Base-by-base conservation (phyloP, 2,329 filamentous ascomycete species). In the Aureobasidium sp. region DNA sequence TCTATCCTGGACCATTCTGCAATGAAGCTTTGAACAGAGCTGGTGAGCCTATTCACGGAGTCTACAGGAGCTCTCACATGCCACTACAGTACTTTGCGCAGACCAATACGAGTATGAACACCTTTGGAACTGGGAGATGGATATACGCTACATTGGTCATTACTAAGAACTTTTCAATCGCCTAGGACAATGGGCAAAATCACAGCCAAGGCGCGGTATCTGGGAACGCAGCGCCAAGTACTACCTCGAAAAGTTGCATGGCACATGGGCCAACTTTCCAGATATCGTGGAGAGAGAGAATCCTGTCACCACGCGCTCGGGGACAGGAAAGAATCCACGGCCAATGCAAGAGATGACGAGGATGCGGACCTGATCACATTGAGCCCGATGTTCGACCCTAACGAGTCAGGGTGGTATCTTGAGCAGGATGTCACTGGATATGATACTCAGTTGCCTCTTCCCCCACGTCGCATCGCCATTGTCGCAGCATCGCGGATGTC, bases 41-140 rank as follows among this genome's bases (percentile, higher is more conserved):
- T 52, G 77, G 76, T 58, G 72, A 72, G 15, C 89, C 89, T 0
- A 85, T 96, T 0, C 92, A 97, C 72, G 92, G 92, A 22, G 91
- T 95, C 9, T 97, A 97, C 76, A 88, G 94, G 64, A 76, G 74
- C 63, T 77, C 78, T 7, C 77, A 80, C 64, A 79, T 81, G 62
- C 73, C 78, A 2, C 68, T 81, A 53, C 78, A 80, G 64, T 80
- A 77, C 77, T 81, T 81, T 67, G 72, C 76, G 14, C 78, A 80
- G 66, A 72, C 77, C 54, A 76, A 78, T 60, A 76, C 75, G 14
- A 80, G 65, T 81, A 80, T 64, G 78, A 81, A 65, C 79, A 77
- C 63, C 78, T 77, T 72, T 94, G 90, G 89, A 92, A 93, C 74
- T 93, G 90, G 90, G 91, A 95, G 72, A 90, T 94, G 84, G 90